A percentile compares a stretch with the other conserved stretches of the same genome.
phyloP scores from a whole-genome alignment of 495 filamentous ascomycete genomes.

The Astrothelium subdiscretum region DNA sequence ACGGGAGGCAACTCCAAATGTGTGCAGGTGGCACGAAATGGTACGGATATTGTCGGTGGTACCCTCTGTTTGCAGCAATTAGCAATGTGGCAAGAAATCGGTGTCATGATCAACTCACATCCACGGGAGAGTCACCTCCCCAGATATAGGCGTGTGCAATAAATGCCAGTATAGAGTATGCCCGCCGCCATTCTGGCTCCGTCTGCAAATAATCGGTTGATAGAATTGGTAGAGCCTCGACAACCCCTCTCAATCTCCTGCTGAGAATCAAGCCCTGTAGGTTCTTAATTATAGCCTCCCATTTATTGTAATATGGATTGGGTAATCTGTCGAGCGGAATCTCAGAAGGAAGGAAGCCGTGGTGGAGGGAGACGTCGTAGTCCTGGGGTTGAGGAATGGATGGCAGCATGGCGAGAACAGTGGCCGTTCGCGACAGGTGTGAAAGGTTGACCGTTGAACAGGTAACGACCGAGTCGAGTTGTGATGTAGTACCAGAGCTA shows the following conservation, averaged over 20 bases:
- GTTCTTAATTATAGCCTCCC: constrained; percentile 76
- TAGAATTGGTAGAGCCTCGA: constrained; percentile 71
- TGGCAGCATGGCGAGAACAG: constrained; percentile 53
- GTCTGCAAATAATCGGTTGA: constrained; percentile 66
- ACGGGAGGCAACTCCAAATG: constrained; percentile 84
- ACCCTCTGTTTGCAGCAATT: constrained; percentile 48
- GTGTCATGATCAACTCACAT: constrained; percentile 37
- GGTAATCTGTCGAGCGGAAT: constrained; percentile 70
- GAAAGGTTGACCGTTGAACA: not conserved
- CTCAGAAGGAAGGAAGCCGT: constrained; percentile 81
- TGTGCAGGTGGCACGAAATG: constrained; percentile 64
- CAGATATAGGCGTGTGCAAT: constrained; percentile 91
- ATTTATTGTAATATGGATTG: constrained; percentile 82
- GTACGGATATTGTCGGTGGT: constrained; percentile 72
- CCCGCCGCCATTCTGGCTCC: constrained; percentile 83
- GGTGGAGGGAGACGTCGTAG: constrained; percentile 74
- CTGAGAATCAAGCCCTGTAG: constrained; percentile 79
- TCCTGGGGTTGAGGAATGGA: constrained; percentile 66
- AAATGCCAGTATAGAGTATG: constrained; percentile 78
- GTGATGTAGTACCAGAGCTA: too few relatives aligned
- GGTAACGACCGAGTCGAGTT: too few relatives aligned
- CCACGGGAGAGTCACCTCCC: constrained; percentile 72
- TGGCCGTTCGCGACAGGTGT: not conserved
- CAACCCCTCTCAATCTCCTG: constrained; percentile 60
- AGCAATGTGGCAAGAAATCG: constrained; percentile 11